Evolutionary conservation across 805 yeast species (phyloP), one percentile per base, ranked within the genome.

Genomic region (Blastobotrys muscicola): DNA sequence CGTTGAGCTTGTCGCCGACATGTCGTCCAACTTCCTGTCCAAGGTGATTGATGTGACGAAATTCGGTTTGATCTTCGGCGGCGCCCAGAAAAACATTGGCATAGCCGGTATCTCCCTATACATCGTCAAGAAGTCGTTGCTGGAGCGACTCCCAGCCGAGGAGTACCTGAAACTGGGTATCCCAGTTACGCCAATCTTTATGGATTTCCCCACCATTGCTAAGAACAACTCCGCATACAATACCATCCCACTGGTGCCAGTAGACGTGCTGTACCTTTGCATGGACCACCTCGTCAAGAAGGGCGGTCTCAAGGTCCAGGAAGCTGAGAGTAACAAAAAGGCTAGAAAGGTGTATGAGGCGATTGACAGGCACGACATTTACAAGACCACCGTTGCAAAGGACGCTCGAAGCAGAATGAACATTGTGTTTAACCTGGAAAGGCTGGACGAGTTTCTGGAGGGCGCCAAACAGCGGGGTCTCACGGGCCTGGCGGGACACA

Each of bases 51-150:
- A 90, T 56, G 82, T 92, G 35, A 68, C 84, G 44, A 80, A 85
- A 63, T 90, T 76, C 59, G 97, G 96, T 41, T 68, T 87, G 23
- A 80, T 92, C 49, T 80, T 89, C 76, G 98, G 96, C 13, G 99
- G 99, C 50, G 99, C 97, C 23, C 99, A 92, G 67, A 92, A 92
- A 67, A 92, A 92, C 63, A 86, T 92, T 59, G 98, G 99, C 44
- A 69, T 92, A 58, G 97, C 99, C 8, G 98, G 99, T 33, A 76
- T 92, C 51, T 82, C 97, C 11, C 72, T 92, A 49, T 90, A 87
- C 63, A 90, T 92, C 56, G 80, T 89, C 64, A 86, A 85, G 65
- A 90, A 87, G 62, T 59, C 80, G 1, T 71, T 92, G 44, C 66
- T 92, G 23, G 82, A 78, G 23, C 49, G 47, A 39, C 78, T 86